phyloP scores from a whole-genome alignment of 2,329 filamentous ascomycete genomes.

The Apiospora saccharicola region DNA sequence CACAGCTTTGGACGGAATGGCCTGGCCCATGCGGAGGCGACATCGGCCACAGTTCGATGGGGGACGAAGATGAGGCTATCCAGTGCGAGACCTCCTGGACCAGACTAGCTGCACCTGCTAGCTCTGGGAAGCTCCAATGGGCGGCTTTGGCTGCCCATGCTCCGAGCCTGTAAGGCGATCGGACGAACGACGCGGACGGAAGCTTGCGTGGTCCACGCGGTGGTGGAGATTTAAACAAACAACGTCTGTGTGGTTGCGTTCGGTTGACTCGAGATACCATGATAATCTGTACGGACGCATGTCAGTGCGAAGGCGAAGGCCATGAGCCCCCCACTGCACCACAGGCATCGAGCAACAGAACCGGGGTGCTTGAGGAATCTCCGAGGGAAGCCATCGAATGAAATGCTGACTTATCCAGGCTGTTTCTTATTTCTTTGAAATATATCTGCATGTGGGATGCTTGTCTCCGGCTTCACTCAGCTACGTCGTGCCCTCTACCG shows the following conservation, averaged over 20 bases:
- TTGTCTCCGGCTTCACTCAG: not conserved
- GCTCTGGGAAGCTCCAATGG: not conserved
- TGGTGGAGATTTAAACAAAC: not conserved
- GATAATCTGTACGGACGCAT: not conserved
- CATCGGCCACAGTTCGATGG: not conserved
- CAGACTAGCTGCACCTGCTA: not conserved
- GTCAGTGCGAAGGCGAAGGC: conserved; percentile 3
- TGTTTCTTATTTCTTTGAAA: not conserved
- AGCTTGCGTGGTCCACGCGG: not conserved
- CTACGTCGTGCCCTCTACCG: too few species aligned
- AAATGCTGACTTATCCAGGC: too few species aligned
- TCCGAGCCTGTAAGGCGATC: not conserved
- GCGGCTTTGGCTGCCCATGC: not conserved
- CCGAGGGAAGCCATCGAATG: not conserved
- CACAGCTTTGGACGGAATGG: not conserved
- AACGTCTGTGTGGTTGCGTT: not conserved
- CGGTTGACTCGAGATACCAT: conserved; percentile 6
- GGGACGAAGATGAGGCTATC: not conserved
- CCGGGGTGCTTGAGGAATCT: not conserved
- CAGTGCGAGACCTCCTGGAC: not conserved
- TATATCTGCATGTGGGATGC: not conserved
- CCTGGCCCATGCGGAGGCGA: not conserved
- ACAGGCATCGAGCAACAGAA: not conserved
- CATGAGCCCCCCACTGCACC: not conserved
- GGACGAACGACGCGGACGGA: not conserved